phyloP scores from a whole-genome alignment of 495 filamentous ascomycete genomes.

The Glonium stellatum region DNA sequence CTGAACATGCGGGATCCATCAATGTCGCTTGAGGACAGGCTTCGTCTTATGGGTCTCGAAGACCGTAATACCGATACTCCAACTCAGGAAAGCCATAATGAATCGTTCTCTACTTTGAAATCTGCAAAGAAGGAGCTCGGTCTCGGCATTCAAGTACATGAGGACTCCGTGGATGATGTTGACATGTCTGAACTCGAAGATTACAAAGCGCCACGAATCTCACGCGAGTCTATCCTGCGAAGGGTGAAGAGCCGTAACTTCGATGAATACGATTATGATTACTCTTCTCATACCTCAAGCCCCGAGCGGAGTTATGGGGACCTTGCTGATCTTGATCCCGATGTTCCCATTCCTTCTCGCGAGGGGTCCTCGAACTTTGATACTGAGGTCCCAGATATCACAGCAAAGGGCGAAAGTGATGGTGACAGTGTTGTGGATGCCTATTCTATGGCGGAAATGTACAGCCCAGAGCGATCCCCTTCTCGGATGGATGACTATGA shows the following conservation, averaged over 20 bases:
- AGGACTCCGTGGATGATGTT: conserved; percentile 17
- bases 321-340: conserved; percentile 60
- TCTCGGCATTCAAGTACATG: conserved; percentile 18
- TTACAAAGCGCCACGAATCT: conserved; percentile 59
- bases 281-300: conserved; percentile 33
- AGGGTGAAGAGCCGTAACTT: conserved; percentile 63
- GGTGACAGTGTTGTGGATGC: conserved; percentile 51
- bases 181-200: conserved; percentile 25
- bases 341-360: conserved; percentile 73
- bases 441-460: conserved; percentile 65
- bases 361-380: conserved; percentile 48
- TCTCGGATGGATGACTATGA: conserved; percentile 32
- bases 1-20: conserved; percentile 58
- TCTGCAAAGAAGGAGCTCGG: conserved; percentile 15
- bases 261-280: conserved; percentile 41
- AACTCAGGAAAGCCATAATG: conserved; percentile 24
- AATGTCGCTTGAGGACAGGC: conserved; percentile 74
- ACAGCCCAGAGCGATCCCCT: conserved; percentile 29
- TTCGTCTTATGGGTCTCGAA: conserved; percentile 74
- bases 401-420: conserved; percentile 62
- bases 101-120: neutral
- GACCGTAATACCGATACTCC: conserved; percentile 31
- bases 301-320: conserved; percentile 42
- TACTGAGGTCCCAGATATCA: conserved; percentile 50
- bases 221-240: conserved; percentile 84